These are phyloP conservation scores for Magnolia officinalis DNA, from an alignment of 164 flowering plant genomes.

Conservation along the genomic window DNA sequence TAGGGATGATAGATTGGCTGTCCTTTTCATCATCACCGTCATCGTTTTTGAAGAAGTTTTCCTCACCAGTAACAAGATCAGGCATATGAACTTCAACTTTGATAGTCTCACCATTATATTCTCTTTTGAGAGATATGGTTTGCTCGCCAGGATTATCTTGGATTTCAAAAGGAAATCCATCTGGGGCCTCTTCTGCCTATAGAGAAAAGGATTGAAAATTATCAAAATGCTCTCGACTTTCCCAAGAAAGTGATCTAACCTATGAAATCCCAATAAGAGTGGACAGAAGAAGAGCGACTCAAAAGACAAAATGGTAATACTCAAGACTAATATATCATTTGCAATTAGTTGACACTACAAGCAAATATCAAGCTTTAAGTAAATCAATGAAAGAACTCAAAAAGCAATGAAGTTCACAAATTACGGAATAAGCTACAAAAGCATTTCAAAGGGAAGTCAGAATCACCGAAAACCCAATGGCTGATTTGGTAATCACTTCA, in stretches of 20 bases:
- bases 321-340: too few relatives aligned
- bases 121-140: slow-evolving; percentile 52
- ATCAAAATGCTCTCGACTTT: not conserved
- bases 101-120: slow-evolving; percentile 61
- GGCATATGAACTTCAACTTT: slow-evolving; percentile 79
- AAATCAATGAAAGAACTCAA: too few relatives aligned
- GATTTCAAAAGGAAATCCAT: slow-evolving; percentile 65
- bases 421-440: too few relatives aligned
- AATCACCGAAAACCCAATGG: too few relatives aligned
- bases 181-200: slow-evolving; percentile 57
- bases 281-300: too few relatives aligned
- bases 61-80: slow-evolving; percentile 53
- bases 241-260: not conserved
- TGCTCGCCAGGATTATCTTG: slow-evolving; percentile 60
- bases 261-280: not conserved
- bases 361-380: too few relatives aligned
- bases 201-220: not conserved
- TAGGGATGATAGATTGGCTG: slow-evolving; percentile 42
- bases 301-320: too few relatives aligned
- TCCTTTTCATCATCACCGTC: slow-evolving; percentile 20
- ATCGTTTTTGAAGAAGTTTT: slow-evolving; percentile 25
- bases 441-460: too few relatives aligned
- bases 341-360: too few relatives aligned
- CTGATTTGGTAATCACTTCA: too few relatives aligned
- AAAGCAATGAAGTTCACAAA: too few relatives aligned